These are phyloP conservation scores for Phanerochaete sordida DNA, from an alignment of 768 basidiomycete genomes.

Conservation along the genomic window DNA sequence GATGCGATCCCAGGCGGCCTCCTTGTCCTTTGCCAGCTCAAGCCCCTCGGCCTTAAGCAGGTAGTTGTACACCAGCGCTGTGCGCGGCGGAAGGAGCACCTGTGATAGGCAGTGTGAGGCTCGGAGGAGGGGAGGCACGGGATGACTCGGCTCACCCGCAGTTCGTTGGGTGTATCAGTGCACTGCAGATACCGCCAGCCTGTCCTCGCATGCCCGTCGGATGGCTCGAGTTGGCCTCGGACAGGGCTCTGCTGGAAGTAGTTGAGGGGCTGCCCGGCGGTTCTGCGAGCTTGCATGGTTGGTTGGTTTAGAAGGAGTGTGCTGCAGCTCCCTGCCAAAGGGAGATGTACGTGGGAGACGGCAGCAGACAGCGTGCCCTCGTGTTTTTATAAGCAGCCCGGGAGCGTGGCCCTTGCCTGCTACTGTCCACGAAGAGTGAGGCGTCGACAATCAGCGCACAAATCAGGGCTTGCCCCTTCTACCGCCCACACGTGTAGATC, in stretches of 20 bases:
- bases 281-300: constrained; percentile 19
- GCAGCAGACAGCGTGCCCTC: neutral
- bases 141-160: constrained; percentile 45
- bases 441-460: constrained; percentile 4
- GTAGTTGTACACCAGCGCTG: constrained; percentile 61
- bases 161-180: constrained; percentile 72
- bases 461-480: neutral
- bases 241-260: constrained; percentile 63
- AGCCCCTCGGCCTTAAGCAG: constrained; percentile 58
- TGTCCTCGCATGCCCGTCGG: constrained; percentile 45
- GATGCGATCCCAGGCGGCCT: constrained; percentile 64
- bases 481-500: constrained; percentile 8
- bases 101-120: constrained; percentile 24
- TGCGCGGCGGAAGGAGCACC: constrained; percentile 68
- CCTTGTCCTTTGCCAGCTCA: constrained; percentile 56
- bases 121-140: neutral
- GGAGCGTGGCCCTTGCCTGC: constrained; percentile 2
- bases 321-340: constrained; percentile 2
- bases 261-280: constrained; percentile 33
- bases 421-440: neutral
- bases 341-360: constrained; percentile 8
- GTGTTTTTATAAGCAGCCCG: constrained; percentile 2
- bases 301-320: neutral
- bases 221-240: constrained; percentile 72
- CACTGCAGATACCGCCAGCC: constrained; percentile 75